phyloP scores from a whole-genome alignment of 2,329 filamentous ascomycete species.

The Colletotrichum ledebouriae region DNA sequence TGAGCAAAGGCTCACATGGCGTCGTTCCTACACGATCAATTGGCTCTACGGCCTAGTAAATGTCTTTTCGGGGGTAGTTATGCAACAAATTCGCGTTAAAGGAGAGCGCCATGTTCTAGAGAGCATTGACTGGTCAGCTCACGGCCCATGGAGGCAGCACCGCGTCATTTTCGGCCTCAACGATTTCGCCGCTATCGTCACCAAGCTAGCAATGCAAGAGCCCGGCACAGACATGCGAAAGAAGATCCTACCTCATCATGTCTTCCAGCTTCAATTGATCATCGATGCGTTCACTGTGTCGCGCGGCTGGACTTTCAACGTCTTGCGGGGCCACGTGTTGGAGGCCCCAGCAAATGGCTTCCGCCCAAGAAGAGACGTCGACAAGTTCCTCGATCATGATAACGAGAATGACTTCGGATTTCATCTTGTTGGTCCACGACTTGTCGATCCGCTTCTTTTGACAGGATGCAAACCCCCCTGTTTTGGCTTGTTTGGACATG shows the following conservation, averaged over 20 bases:
- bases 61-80: slow-evolving; percentile 55
- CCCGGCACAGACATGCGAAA: slow-evolving; percentile 52
- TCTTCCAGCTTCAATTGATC: slow-evolving; percentile 65
- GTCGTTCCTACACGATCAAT: slow-evolving; percentile 62
- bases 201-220: slow-evolving; percentile 61
- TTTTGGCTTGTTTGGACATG: too few species aligned
- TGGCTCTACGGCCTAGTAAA: slow-evolving; percentile 67
- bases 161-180: slow-evolving; percentile 59
- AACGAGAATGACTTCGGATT: slow-evolving; percentile 43
- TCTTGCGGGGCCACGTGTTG: slow-evolving; percentile 53
- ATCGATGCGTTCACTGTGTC: slow-evolving; percentile 61
- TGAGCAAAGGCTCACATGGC: slow-evolving; percentile 59
- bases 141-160: not conserved
- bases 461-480: too few species aligned
- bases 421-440: too few species aligned
- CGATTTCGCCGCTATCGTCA: slow-evolving; percentile 60
- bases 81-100: slow-evolving; percentile 53
- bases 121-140: slow-evolving; percentile 16
- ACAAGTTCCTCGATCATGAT: slow-evolving; percentile 58
- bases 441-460: too few species aligned
- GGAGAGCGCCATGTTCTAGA: slow-evolving; percentile 49
- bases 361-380: slow-evolving; percentile 55
- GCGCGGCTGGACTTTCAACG: slow-evolving; percentile 57
- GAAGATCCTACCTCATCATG: slow-evolving; percentile 60
- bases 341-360: slow-evolving; percentile 52